Base-by-base conservation (phyloP, 2,329 filamentous ascomycete genomes). In the Coccinonectria pachysandricola region DNA sequence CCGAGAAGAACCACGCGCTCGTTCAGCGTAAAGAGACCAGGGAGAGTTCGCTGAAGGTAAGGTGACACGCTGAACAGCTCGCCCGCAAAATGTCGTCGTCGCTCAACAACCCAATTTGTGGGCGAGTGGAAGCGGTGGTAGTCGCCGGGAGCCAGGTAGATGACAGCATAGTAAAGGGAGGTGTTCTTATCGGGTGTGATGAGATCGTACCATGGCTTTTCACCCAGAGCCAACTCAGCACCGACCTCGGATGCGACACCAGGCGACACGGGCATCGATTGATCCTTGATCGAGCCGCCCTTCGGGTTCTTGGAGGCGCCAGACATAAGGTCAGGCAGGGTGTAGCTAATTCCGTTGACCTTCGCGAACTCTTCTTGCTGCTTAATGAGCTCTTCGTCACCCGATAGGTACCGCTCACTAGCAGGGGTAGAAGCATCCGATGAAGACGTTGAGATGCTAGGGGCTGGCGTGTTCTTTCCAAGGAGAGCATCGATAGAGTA, bases 41-140 rank as follows among this genome's bases (percentile, higher is more conserved):
- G 91, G 0, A 98, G 68, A 1, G 83, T 93, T 39, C 84, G 79
- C 53, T 95, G 87, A 8, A 98, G 71, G 56, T 95, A 98, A 0
- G 91, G 91, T 0, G 85, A 93, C 4, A 98, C 91, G 28, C 80
- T 88, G 64, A 83, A 98, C 7, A 98, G 68, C 56, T 98, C 92
- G 31, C 91, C 91, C 1, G 91, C 87, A 51, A 98, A 98, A 60
- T 98, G 91, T n/a, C 91, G 82, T 21, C 92, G 77, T 39, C 78
- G 78, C 57, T 95, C 83, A 17, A 91, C 91, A 10, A 98, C 86
- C 91, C 91, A 98, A 43, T 84, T 81, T 2, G 85, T 79, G 0
- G 91, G 91, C 2, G 84, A 93, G 62, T 98, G 92, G 64, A 96
- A 98, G 39, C 88, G 83, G 60, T 98, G 91, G 60, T 98, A 98